Evolutionary conservation across 257 asterid genomes (phyloP), one percentile per base, ranked within the genome.

Genomic region (Scutellaria galericulata): DNA sequence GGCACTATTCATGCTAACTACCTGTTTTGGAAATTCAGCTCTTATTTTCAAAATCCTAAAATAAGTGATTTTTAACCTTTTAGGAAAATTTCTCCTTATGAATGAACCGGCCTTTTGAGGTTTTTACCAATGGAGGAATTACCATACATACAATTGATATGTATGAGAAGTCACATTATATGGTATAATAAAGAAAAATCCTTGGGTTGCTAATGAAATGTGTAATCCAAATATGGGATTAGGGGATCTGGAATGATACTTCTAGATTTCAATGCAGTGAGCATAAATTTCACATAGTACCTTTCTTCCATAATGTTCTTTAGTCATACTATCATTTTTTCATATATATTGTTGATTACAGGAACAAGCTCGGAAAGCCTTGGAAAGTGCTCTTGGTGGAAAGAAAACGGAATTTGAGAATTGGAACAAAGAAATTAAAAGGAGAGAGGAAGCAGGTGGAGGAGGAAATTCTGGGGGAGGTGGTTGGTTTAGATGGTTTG

Each of bases 341-440:
- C 61, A 55, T 13, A n/a, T 57, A 47, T 51, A 8, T 70, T 14
- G 55, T 67, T 60, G 46, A 78, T 80, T 66, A 53, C 89, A 95
- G 99, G 99, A 95, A 10, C 85, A 90, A 66, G 99, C 97, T 40
- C 87, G 86, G 74, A 95, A 88, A 83, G 96, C 99, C 69, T 83
- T 95, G 79, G 99, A 92, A 81, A 68, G 89, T 75, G 99, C 98
- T 37, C 96, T 92, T 63, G 98, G 94, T 42, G 96, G 69, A 68
- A 90, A 90, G 91, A 95, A 87, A 81, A 8, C 69, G 2, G 99
- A 95, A 83, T 90, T 78, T 77, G 98, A 94, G 84, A 85, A 92
- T 76, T 92, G 97, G 96, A 84, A 90, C 81, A 81, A 87, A 76
- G 98, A 92, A 86, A 88, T 94, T 65, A 87, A 86, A 80, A 87